Evolutionary conservation across 2,329 filamentous ascomycete genomes (phyloP), one percentile per base, ranked within the genome.

Genomic region (Calonectria pseudoturangicola): DNA sequence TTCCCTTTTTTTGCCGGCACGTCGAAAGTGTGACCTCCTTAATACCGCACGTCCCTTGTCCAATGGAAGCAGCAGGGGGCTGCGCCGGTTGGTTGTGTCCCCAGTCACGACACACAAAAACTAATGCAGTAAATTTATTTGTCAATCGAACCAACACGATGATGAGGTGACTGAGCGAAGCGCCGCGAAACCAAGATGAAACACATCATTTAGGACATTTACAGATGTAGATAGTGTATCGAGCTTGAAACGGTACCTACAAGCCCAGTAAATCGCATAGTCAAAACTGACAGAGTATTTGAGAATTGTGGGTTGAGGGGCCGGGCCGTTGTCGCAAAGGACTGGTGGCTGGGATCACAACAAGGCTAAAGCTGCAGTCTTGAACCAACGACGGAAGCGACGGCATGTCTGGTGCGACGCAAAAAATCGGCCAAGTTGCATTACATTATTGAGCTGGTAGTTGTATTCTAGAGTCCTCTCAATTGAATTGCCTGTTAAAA

Each of bases 11-110:
- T 21, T 47, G 43, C 21, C 21, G 43, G 43, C 43, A 18, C 9
- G 43, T 47, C 16, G n/a, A 41, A 41, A 33, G 39, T 41, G 30
- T 27, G 54, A 39, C 5, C 12, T 13, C 33, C 54, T 58, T 58
- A 58, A 58, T 58, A 58, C 33, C 54, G 54, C 54, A 58, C 12
- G 33, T 18, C 33, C 33, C 54, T 58, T 58, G 54, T 41, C 54
- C 33, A 58, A 58, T 58, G n/a, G 13, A 58, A 58, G n/a, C 54
- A 15, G n/a, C 54, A 39, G 54, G 54, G 28, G 33, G 36, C 21
- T 27, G n/a, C 25, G 8, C 41, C 21, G 54, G 33, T 58, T 58
- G 54, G 54, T 27, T 27, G 54, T 21, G n/a, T 39, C 54, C 54
- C 54, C 33, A 28, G 54, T 41, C 54, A 33, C 54, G n/a, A 58